phyloP scores from a whole-genome alignment of 352 stramenopile genomes.

The Phytophthora agathidicida region DNA sequence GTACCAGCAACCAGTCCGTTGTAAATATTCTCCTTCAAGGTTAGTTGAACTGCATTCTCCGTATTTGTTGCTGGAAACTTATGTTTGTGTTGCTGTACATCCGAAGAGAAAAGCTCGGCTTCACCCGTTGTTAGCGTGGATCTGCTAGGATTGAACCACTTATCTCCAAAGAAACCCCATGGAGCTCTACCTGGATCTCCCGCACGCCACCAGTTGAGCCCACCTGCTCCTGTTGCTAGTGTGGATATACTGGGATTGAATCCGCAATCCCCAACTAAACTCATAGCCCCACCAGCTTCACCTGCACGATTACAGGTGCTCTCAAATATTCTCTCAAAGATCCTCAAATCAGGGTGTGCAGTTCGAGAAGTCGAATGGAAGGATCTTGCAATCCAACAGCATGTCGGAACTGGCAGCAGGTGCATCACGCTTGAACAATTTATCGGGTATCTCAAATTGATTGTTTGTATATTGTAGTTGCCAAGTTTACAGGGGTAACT shows the following conservation, averaged over 20 bases:
- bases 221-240: constrained; percentile 12
- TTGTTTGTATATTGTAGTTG: constrained; percentile 43
- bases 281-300: constrained; percentile 3
- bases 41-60: background rate
- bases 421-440: constrained; percentile 17
- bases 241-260: constrained; percentile 42
- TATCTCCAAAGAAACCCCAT: constrained; percentile 5
- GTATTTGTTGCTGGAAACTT: background rate
- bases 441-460: background rate
- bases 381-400: constrained; percentile 51
- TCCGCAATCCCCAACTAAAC: constrained; percentile 2
- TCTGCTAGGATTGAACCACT: constrained; percentile 33
- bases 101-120: constrained; percentile 7
- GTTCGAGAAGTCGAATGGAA: constrained; percentile 42
- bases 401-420: constrained; percentile 76
- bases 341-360: constrained; percentile 27
- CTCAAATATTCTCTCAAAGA: constrained; percentile 10
- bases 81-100: background rate
- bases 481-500: constrained; percentile 78
- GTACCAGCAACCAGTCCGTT: constrained; percentile 18
- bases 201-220: constrained; percentile 1
- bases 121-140: constrained; percentile 27
- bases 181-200: constrained; percentile 9
- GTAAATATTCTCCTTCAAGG: constrained; percentile 42
- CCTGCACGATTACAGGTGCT: constrained; percentile 1